Evolutionary conservation across 1,284 basidiomycete species (phyloP).

Genomic region (Tilletia caries): DNA sequence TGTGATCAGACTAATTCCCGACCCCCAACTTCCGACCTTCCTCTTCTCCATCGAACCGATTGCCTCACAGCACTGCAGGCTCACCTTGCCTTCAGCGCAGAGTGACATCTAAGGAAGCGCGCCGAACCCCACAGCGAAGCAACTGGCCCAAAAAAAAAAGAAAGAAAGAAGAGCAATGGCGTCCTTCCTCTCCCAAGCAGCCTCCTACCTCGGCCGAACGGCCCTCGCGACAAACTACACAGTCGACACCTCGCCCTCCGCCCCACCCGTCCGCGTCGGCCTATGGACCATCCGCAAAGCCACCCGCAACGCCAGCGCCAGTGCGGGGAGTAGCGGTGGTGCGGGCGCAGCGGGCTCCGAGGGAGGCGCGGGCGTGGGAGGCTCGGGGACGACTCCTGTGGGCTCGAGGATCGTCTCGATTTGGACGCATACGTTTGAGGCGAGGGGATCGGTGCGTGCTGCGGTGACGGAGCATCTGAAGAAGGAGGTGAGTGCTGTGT

Average conservation of each 20-base stretch:
- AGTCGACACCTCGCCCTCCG: constrained; percentile 32
- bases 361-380: background rate
- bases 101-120: too few species aligned
- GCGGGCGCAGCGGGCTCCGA: background rate
- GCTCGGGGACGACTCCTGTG: background rate
- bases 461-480: constrained; percentile 43
- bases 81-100: too few species aligned
- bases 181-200: constrained; percentile 42
- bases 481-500: constrained; percentile 41
- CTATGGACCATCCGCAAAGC: constrained; percentile 49
- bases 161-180: constrained; percentile 24
- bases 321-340: background rate
- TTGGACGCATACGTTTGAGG: constrained; percentile 40
- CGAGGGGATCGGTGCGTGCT: constrained; percentile 28
- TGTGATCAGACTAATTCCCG: too few species aligned
- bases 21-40: too few species aligned
- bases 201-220: constrained; percentile 38
- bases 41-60: too few species aligned
- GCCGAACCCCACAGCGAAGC: too few species aligned
- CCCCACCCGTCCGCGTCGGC: constrained; percentile 36
- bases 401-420: constrained; percentile 23
- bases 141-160: too few species aligned
- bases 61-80: too few species aligned
- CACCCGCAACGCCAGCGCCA: constrained; percentile 29
- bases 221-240: constrained; percentile 48